Base-by-base conservation (phyloP, 2,329 filamentous ascomycete species). In the Trichoderma sp. region DNA sequence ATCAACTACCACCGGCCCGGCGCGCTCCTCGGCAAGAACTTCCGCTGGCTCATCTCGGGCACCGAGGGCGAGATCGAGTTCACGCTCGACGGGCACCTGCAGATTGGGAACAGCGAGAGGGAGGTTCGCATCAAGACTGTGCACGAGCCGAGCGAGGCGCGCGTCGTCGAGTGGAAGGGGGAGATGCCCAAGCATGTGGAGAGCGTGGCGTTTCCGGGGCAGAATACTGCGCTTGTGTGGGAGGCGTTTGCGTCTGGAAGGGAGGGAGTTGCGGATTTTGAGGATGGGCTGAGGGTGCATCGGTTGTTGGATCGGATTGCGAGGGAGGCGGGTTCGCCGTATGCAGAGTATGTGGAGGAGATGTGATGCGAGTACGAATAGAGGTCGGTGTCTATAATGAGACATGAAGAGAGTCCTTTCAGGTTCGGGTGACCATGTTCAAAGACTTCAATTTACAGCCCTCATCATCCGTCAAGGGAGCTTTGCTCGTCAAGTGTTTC, bases 111-210 rank as follows among this genome's bases (percentile, higher is more conserved):
- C 9, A 30, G 15, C 21, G 21, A 19, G 30, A 50, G 43, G 10
- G 44, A 41, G 9, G 28, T 65, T 34, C 56, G 50, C 5, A 60
- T 65, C 50, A 50, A 26, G 43, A 61, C 44, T 7, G 44, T 30
- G 70, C 72, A 7, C 75, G 75, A n/a, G 72, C 71, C 6, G 70
- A 75, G 51, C 72, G 75, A 7, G 55, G 21, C 74, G n/a, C 68
- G 67, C 7, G 50, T 69, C 2, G 44, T 66, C 14, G 59, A 50
- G 5, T 65, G 59, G 52, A 26, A 47, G 68, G 76, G 76, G 66
- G 77, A 75, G 21, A 75, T 92, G 85, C 93, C 92, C 84, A 90
- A 90, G 39, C 91, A 91, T 76, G 93, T 94, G 74, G 90, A 93
- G 80, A 89, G 90, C 80, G 93, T 93, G 83, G 90, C 90, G 21